Evolutionary conservation across 2,329 filamentous ascomycete species (phyloP).

Genomic region (Stemphylium beticola): DNA sequence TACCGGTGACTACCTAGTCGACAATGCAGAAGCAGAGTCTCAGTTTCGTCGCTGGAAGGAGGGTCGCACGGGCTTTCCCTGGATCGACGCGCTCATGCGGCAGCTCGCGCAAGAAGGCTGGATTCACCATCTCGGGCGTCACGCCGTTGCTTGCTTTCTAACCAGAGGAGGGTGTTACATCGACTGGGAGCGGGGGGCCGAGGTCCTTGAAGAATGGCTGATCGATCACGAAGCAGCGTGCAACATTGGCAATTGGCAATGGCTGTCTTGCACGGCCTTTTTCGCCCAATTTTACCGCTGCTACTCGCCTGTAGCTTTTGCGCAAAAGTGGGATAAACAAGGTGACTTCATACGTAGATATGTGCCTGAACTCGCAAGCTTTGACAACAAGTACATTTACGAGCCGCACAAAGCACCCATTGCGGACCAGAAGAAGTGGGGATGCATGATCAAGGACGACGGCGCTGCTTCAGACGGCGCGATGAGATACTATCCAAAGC

Average conservation of each 20-base stretch:
- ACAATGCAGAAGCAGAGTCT: conserved; percentile 65
- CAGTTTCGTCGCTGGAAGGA: conserved; percentile 73
- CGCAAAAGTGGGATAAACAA: conserved; percentile 76
- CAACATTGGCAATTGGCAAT: conserved; percentile 80
- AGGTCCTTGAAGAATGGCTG: conserved; percentile 78
- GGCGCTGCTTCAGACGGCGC: conserved; percentile 48
- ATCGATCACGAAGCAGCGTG: conserved; percentile 77
- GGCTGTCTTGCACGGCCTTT: conserved; percentile 77
- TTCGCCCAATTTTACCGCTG: conserved; percentile 74
- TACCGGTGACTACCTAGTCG: conserved; percentile 68
- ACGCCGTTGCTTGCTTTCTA: conserved; percentile 81
- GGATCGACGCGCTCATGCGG: conserved; percentile 81
- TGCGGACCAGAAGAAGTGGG: conserved; percentile 71
- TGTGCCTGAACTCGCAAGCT: conserved; percentile 68
- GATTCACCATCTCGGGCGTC: conserved; percentile 80
- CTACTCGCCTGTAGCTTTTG: conserved; percentile 74
- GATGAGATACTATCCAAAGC: conserved; percentile 67
- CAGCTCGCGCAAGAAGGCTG: conserved; percentile 74
- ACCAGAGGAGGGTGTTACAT: conserved; percentile 80
- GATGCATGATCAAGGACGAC: conserved; percentile 64
- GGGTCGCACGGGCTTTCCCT: conserved; percentile 76
- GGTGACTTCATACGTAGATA: conserved; percentile 69
- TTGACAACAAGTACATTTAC: conserved; percentile 75
- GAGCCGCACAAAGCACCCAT: conserved; percentile 79
- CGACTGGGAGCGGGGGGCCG: conserved; percentile 78